Percentiles rank a stretch among this genome's conserved stretches.
These are phyloP conservation scores for Alternaria solani DNA, from an alignment of 2,329 filamentous ascomycete species.

Conservation along the genomic window DNA sequence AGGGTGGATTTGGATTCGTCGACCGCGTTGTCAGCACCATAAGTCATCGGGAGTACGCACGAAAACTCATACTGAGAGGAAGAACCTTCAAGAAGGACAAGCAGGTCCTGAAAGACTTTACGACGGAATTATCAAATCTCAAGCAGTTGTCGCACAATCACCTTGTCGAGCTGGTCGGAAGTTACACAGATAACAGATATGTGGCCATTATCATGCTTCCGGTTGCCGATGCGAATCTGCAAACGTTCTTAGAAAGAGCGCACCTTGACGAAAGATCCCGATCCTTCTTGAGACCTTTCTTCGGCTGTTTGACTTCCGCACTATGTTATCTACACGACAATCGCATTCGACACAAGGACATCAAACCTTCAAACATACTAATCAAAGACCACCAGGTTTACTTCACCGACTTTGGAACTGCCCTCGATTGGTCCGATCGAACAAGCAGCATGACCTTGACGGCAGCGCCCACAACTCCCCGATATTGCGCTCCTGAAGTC, in stretches of 20 bases:
- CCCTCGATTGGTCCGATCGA: conserved; percentile 20
- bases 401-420: conserved; percentile 32
- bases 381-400: conserved; percentile 21
- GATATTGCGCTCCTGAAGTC: conserved; percentile 35
- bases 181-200: conserved; percentile 42
- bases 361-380: conserved; percentile 27
- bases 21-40: conserved; percentile 32
- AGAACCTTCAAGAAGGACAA: conserved; percentile 19
- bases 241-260: conserved; percentile 24
- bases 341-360: conserved; percentile 28
- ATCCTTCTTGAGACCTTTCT: conserved; percentile 21
- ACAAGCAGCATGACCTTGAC: conserved; percentile 25
- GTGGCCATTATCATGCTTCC: conserved; percentile 43
- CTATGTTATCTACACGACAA: conserved; percentile 24
- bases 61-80: conserved; percentile 31
- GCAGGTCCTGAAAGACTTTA: conserved; percentile 16
- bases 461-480: conserved; percentile 16
- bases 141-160: conserved; percentile 22
- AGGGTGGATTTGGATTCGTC: conserved; percentile 30
- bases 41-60: conserved; percentile 29
- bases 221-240: conserved; percentile 27
- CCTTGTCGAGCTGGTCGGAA: conserved; percentile 32
- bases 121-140: conserved; percentile 22
- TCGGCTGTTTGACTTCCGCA: conserved; percentile 24
- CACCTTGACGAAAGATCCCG: neutral